phyloP scores from a whole-genome alignment of 1,284 basidiomycete species.

The Cutaneotrichosporon mucoides region DNA sequence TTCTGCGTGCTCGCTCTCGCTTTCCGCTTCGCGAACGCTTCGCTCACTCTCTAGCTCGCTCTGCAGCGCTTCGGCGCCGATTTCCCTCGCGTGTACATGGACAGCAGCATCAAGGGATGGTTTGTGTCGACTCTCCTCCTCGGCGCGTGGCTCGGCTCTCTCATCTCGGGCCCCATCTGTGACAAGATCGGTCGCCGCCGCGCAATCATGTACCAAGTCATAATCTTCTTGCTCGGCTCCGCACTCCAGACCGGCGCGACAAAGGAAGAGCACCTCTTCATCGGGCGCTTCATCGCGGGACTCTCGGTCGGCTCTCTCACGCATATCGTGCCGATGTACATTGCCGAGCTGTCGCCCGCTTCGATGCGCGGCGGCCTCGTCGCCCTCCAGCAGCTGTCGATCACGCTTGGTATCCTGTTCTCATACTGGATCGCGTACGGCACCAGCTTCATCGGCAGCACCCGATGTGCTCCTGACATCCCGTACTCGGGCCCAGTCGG shows the following conservation, averaged over 20 bases:
- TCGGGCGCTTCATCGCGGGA: slow-evolving; percentile 9
- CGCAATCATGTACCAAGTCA: slow-evolving; percentile 24
- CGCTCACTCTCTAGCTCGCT: slow-evolving; percentile 2
- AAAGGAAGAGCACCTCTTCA: slow-evolving; percentile 46
- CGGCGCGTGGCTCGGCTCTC: slow-evolving; percentile 22
- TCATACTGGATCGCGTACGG: slow-evolving; percentile 23
- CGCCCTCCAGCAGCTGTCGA: slow-evolving; percentile 68
- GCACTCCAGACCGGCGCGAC: slow-evolving; percentile 46
- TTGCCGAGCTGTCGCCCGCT: slow-evolving; percentile 58
- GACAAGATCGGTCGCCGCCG: slow-evolving; percentile 21
- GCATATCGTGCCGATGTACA: slow-evolving; percentile 36
- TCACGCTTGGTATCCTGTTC: slow-evolving; percentile 33
- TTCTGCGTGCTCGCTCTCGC: no score
- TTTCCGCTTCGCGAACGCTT: no score
- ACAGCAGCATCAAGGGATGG: slow-evolving; percentile 15
- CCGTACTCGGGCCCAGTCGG: slow-evolving; percentile 25
- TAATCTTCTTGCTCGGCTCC: slow-evolving; percentile 55
- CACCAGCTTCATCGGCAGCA: slow-evolving; percentile 23
- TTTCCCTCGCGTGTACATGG: slow-evolving; percentile 14
- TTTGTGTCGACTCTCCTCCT: slow-evolving; percentile 20
- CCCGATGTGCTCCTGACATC: slow-evolving; percentile 22
- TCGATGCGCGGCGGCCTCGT: slow-evolving; percentile 71
- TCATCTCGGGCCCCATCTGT: slow-evolving; percentile 25
- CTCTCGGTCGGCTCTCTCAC: slow-evolving; percentile 16
- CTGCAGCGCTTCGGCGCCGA: slow-evolving; percentile 19